Evolutionary conservation across 768 basidiomycete species (phyloP).

Genomic region (Sarcodon aspratus): DNA sequence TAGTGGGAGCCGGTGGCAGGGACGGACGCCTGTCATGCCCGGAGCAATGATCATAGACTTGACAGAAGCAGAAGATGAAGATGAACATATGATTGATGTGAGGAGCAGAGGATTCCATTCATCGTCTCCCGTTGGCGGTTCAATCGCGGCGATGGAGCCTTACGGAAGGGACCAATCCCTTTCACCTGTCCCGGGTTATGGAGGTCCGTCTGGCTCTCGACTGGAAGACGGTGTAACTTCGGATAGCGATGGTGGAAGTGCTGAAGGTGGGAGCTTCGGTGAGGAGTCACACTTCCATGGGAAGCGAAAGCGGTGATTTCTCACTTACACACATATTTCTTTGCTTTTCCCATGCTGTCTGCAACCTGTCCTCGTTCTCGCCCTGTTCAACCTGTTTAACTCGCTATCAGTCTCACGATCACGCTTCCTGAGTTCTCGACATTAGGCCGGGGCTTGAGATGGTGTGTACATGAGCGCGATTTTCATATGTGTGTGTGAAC

Average conservation of each 20-base stretch:
- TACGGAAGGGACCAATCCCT: background rate
- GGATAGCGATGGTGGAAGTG: background rate
- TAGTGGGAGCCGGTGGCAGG: background rate
- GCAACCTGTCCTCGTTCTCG: background rate
- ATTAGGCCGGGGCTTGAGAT: too few relatives aligned
- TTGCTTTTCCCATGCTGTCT: background rate
- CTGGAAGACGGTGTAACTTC: background rate
- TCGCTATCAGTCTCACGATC: too few relatives aligned
- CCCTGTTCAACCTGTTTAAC: background rate
- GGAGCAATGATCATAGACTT: background rate
- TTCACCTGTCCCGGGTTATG: background rate
- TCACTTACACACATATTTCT: background rate
- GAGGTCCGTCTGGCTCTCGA: background rate
- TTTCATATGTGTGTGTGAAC: too few relatives aligned
- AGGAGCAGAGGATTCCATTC: background rate
- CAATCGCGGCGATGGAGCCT: background rate
- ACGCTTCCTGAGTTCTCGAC: too few relatives aligned
- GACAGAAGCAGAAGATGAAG: background rate
- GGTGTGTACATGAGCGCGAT: too few relatives aligned
- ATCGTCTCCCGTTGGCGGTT: background rate
- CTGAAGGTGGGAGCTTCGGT: background rate
- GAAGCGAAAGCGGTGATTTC: background rate
- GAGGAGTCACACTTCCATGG: background rate
- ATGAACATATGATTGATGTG: background rate
- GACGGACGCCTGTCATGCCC: background rate